Evolutionary conservation across 139 green algal species (phyloP), one percentile per base, ranked within the genome.

Genomic region (Pseudopediastrum boryanum): DNA sequence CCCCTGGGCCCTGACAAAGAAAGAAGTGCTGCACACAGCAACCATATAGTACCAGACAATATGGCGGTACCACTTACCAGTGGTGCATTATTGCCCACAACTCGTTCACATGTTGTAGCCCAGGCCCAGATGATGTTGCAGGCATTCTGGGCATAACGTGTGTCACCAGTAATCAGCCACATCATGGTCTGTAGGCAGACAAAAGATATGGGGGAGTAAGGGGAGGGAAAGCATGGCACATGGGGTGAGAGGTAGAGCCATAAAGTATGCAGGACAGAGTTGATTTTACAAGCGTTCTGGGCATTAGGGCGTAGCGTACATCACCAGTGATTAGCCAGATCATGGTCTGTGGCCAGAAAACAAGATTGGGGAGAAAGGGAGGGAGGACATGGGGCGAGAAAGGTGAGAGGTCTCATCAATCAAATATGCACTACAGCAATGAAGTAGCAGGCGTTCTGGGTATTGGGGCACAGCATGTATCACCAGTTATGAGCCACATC

Each of bases 51-150:
- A 62, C 52, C 0, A 62, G 12, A 9, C 7, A 27, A 27, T n/a
- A 21, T 62, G 52, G 25, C 29, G 48, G 52, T n/a, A 62, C 31
- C 6, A 9, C 74, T 44, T 41, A 81, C 74, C 74, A 81, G 62
- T 2, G 74, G 74, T 16, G 29, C 74, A 50, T 81, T 81, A 35
- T 81, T 71, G 59, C 74, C 74, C 21, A 25, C 25, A 38, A 74
- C 54, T 2, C 13, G 31, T 16, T 74, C 52, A 63, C 73, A 74
- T 35, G 21, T 74, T 21, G 61, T 74, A 21, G 62, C 46, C 74
- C 74, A 81, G 7, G 62, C 48, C 21, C 51, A 48, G 35, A 81
- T 81, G 74, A 81, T 81, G 33, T 9, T 27, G 0, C 62, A 46
- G 36, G 74, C 74, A 19, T 81, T 81, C 27, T 2, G 56, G 5